Conservation (phyloP, 768 basidiomycete species). For the Mycena rosella region DNA sequence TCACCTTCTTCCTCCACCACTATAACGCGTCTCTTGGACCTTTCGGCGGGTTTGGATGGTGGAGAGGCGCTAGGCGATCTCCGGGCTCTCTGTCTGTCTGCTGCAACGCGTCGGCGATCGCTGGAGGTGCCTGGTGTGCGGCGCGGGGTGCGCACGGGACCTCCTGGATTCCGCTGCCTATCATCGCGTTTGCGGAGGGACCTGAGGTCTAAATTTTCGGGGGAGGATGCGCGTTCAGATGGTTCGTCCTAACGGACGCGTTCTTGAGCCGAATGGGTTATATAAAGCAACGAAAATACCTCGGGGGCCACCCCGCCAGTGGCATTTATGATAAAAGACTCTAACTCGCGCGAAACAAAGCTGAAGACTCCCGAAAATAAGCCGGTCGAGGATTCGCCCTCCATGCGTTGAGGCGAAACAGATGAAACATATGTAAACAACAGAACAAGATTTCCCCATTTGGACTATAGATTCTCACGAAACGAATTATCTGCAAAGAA, state of each 20-base stretch:
- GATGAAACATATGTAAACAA: conserved; percentile 28
- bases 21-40: conserved; percentile 35
- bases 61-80: conserved; percentile 30
- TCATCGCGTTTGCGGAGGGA: conserved; percentile 12
- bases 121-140: conserved; percentile 21
- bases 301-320: conserved; percentile 56
- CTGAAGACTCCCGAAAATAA: conserved; percentile 74
- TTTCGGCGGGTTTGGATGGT: conserved; percentile 14
- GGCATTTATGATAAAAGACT: conserved; percentile 77
- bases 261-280: conserved; percentile 5
- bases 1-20: conserved; percentile 31
- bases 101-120: conserved; percentile 26
- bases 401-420: not conserved
- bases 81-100: conserved; percentile 16
- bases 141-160: conserved; percentile 29
- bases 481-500: not conserved
- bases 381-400: conserved; percentile 46
- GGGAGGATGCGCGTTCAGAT: conserved; percentile 30
- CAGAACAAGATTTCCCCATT: too few relatives aligned
- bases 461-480: too few relatives aligned
- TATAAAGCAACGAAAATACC: conserved; percentile 25
- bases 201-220: conserved; percentile 6
- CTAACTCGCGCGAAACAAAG: conserved; percentile 79
- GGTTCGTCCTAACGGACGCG: conserved; percentile 28
- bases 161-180: conserved; percentile 7